Evolutionary conservation across 2,329 filamentous ascomycete species (phyloP).

Genomic region (Colletotrichum costaricense): DNA sequence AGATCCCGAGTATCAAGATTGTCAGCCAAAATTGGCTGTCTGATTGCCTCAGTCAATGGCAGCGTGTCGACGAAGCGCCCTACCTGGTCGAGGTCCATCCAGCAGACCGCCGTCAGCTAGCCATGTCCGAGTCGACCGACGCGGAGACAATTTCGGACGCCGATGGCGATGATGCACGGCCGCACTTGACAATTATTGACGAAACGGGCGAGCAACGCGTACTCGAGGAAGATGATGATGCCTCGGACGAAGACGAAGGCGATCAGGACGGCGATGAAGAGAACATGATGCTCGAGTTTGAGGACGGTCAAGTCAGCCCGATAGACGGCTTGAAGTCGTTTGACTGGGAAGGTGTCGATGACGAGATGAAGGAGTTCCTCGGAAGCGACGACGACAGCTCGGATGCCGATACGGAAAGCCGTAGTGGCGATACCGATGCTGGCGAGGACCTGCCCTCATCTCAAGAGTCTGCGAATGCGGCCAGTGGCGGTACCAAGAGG

Average conservation of each 20-base stretch:
- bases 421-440: conserved; percentile 27
- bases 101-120: conserved; percentile 64
- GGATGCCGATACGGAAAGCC: conserved; percentile 46
- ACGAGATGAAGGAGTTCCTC: conserved; percentile 82
- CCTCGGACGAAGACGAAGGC: conserved; percentile 46
- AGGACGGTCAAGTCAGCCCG: conserved; percentile 58
- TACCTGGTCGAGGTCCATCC: conserved; percentile 83
- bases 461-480: conserved; percentile 13
- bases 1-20: conserved; percentile 85
- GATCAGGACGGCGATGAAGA: conserved; percentile 55
- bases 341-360: conserved; percentile 73
- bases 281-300: conserved; percentile 61
- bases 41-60: conserved; percentile 87
- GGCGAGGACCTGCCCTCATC: conserved; percentile 36
- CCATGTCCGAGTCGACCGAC: conserved; percentile 44
- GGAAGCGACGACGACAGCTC: conserved; percentile 64
- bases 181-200: conserved; percentile 56
- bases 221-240: conserved; percentile 49
- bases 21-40: conserved; percentile 92
- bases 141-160: conserved; percentile 25
- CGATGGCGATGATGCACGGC: conserved; percentile 49
- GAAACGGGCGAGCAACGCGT: conserved; percentile 56
- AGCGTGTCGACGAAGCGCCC: conserved; percentile 79
- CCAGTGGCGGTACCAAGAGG: conserved; percentile 31
- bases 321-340: conserved; percentile 68